These are phyloP conservation scores for Rutidosis leptorrhynchoides DNA, from an alignment of 129 eudicot genomes.

Conservation along the genomic window DNA sequence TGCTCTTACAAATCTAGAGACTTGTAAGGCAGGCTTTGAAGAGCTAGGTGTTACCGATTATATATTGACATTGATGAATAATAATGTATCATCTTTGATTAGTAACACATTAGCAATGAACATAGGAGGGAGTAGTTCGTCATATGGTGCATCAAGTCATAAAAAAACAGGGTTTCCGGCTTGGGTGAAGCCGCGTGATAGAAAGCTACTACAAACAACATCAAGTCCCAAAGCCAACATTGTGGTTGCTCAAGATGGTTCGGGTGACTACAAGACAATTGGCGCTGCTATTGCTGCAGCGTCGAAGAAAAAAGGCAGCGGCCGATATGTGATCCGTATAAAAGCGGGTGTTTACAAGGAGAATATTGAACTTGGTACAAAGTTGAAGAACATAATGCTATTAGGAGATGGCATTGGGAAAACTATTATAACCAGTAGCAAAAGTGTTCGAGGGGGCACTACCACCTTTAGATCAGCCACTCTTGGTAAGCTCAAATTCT, in stretches of 20 bases:
- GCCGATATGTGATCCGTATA: constrained; percentile 55
- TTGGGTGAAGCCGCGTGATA: constrained; percentile 58
- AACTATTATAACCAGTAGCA: constrained; percentile 68
- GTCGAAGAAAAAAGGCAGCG: constrained; percentile 38
- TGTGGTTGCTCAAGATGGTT: constrained; percentile 81
- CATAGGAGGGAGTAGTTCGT: constrained; percentile 25
- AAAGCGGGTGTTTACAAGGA: constrained; percentile 60
- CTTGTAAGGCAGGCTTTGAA: constrained; percentile 52
- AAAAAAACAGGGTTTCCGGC: constrained; percentile 44
- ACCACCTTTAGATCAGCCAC: constrained; percentile 83
- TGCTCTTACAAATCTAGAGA: constrained; percentile 41
- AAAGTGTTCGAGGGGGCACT: constrained; percentile 62
- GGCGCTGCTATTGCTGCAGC: constrained; percentile 55
- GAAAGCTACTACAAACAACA: constrained; percentile 47
- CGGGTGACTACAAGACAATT: constrained; percentile 57
- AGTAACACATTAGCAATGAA: constrained; percentile 63
- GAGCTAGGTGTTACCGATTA: constrained; percentile 52
- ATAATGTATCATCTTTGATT: constrained; percentile 47
- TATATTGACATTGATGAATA: constrained; percentile 39
- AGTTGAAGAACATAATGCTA: constrained; percentile 58
- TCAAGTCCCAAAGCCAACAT: constrained; percentile 34
- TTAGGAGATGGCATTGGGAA: constrained; percentile 75
- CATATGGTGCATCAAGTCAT: constrained; percentile 9
- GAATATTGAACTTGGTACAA: constrained; percentile 46
- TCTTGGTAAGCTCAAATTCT: constrained; percentile 47